Base-by-base conservation (phyloP, 306 rosid genomes). In the Quercus aquifolioides region DNA sequence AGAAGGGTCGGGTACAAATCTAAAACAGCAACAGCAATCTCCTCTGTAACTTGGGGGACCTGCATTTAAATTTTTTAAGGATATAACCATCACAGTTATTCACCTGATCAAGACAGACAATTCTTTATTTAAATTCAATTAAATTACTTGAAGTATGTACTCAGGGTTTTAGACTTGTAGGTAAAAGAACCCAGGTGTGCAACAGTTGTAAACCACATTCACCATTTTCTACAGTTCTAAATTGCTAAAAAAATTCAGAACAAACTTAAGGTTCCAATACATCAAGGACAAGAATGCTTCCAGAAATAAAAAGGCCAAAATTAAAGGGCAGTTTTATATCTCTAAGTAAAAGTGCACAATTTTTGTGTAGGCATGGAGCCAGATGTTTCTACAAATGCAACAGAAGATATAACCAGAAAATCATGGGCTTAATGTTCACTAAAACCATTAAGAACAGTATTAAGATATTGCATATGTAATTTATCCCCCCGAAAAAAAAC, bases 41-140 rank as follows among this genome's bases (percentile, higher is more conserved):
- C 99, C 88, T 95, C 99, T n/a, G 99, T 95, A 68, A 95, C 96
- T 77, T 92, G 97, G 57, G 97, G 94, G n/a, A 91, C 97, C 99
- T 94, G 91, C 81, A 89, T 84, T 59, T 41, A 59, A 35, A 72
- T 19, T n/a, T 68, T n/a, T 68, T 4, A 33, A 67, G 51, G 72
- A 59, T 10, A 2, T 62, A 23, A 56, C 17, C n/a, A 41, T 6
- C 62, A 78, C 33, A 71, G 60, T 76, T 43, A 80, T 72, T 76
- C 31, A 33, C 69, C 63, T 75, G 51, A 71, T 67, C 74, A 54
- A 64, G 30, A 25, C 52, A 60, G 70, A 60, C 65, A 30, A 15
- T 25, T 69, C 8, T 59, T 28, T 26, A n/a, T 11, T 33, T 73
- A 69, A 28, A 33, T 20, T 28, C 62, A 54, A 12, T 20, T 30